Percentiles rank a stretch among this genome's conserved stretches.
Evolutionary conservation across 2,329 filamentous ascomycete genomes (phyloP).

Genomic region (Sclerotinia borealis): DNA sequence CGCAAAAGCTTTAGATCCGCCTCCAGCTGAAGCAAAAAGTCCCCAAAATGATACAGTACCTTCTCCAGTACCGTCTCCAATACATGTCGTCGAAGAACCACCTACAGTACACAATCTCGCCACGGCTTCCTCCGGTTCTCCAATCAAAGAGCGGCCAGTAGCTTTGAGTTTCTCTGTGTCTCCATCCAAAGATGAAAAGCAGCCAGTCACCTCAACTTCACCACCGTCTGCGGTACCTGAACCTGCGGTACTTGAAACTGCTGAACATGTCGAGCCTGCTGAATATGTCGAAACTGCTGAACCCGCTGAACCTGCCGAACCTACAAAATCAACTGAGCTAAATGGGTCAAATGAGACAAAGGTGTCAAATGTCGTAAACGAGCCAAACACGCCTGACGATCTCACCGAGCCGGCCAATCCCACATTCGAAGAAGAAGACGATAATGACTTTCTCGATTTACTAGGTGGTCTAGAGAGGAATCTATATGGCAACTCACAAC

Average conservation of each 20-base stretch:
- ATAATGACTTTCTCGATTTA: conserved; percentile 26
- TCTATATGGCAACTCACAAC: conserved; percentile 12
- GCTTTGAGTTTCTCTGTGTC: neutral
- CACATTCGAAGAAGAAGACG: conserved; percentile 17
- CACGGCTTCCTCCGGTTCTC: neutral
- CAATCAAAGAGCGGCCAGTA: neutral
- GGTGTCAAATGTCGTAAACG: neutral
- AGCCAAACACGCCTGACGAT: neutral
- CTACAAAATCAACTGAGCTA: neutral
- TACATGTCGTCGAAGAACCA: neutral
- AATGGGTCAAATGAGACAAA: neutral
- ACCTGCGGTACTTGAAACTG: neutral
- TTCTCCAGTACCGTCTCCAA: neutral
- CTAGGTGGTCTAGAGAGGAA: conserved; percentile 27
- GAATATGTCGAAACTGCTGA: neutral
- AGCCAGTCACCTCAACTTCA: neutral
- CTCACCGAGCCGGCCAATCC: neutral
- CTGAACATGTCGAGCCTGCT: neutral
- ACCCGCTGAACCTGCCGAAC: neutral
- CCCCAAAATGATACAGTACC: neutral
- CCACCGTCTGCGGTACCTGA: no score
- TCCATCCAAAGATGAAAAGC: neutral
- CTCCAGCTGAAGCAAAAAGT: neutral
- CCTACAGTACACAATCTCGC: neutral
- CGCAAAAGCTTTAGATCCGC: neutral